Base-by-base conservation (phyloP, 495 filamentous ascomycete species). In the Peziza echinospora region DNA sequence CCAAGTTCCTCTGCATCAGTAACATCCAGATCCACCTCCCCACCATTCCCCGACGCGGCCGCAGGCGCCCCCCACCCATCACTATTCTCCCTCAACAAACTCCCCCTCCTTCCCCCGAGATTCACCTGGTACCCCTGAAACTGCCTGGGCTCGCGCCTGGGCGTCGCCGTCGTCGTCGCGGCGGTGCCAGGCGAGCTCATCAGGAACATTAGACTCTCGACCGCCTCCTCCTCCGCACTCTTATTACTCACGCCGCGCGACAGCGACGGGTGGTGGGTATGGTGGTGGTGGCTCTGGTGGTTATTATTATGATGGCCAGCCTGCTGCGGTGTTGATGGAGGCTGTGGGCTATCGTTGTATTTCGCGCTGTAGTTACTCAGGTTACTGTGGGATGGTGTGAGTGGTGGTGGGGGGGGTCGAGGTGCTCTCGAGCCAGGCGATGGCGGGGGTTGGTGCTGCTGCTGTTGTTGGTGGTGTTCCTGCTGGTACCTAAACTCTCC, bases 181-280 rank as follows among this genome's bases (percentile, higher is more conserved):
- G 73, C 71, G 47, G 75, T 71, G 9, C 68, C 72, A 1, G 77
- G 77, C 46, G 75, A 78, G 24, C 72, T 75, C 30, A 37, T 37
- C 71, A 81, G 70, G 59, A 77, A 77, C 28, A 80, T 65, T 24
- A 81, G 55, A 2, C 71, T 78, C 53, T 81, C 77, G 3, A 81
- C 76, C 6, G 77, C 77, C 50, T 81, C 77, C 49, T 78, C 68
- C 52, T 81, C 77, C 66, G 73, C 73, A 8, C 62, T 60, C 16
- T 70, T 69, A 47, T 70, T 13, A 17, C 30, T 37, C 19, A 17
- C 6, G 42, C 64, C 64, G 40, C 62, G 60, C 47, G 24, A 50
- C 6, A 49, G 42, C 43, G 30, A n/a, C 40, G 41, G 28, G 13
- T 23, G 24, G 11, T 16, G 47, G 40, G n/a, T 45, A 41, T 22